Evolutionary conservation across 805 yeast species (phyloP), one percentile per base, ranked within the genome.

Genomic region (Metschnikowia matae): DNA sequence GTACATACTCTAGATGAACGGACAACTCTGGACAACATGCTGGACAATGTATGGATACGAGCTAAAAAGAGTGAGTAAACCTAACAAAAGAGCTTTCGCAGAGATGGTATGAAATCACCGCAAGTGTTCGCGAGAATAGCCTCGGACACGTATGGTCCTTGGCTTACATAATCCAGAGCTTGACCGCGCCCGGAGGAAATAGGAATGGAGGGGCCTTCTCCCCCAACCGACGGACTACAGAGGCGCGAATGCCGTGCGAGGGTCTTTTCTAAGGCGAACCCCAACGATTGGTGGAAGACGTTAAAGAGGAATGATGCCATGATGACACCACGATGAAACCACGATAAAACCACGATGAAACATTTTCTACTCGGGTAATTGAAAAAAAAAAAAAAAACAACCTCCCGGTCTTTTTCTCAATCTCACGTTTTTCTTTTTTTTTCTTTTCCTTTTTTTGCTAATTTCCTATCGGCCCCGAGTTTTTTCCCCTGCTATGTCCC

Each of bases 1-100:
- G 23, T 40, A 72, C 77, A 61, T 71, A 73, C 77, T 65, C 67
- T 73, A 49, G 74, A 59, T 50, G 72, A 64, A 68, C 77, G 74
- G 57, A 66, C 68, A 61, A 73, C 61, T 69, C 74, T 71, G 47
- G 77, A 68, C 63, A 72, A 72, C 77, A 72, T 72, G 52, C 49
- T 59, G 39, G 23, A 34, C 32, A 47, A 48, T 32, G 40, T 44
- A 46, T 31, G 40, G 15, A 21, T 26, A 26, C 29, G 42, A 48
- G 42, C 37, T 42, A 40, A 48, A 44, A 50, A 51, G 47, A 45
- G 45, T 35, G 33, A 46, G 44, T 36, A 44, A 33, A 46, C 44
- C 44, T 10, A 35, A 37, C 26, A 29, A 26, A 40, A 40, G 20
- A 15, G 34, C 11, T 15, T 21, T 41, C 49, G 51, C 52, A 48